Evolutionary conservation across 2,329 filamentous ascomycete species (phyloP).

Genomic region (Phaeosphaeriaceae sp.): DNA sequence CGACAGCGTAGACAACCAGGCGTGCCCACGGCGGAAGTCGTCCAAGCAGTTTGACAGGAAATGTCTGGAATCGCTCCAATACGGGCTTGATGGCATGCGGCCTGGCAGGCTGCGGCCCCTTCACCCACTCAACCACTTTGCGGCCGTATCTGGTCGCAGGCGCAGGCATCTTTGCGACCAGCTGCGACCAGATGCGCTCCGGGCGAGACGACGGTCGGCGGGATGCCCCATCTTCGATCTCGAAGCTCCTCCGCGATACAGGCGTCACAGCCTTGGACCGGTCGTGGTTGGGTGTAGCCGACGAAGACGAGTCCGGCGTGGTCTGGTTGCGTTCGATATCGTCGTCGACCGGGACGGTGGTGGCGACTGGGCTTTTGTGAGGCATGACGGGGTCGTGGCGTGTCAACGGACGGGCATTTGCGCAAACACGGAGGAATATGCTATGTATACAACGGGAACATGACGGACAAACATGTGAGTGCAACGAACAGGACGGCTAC

Average conservation of each 20-base stretch:
- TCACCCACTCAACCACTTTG: slow-evolving; percentile 51
- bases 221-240: slow-evolving; percentile 4
- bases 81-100: slow-evolving; percentile 56
- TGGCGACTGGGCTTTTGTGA: slow-evolving; percentile 3
- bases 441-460: slow-evolving; percentile 5
- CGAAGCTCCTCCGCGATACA: slow-evolving; percentile 5
- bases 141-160: slow-evolving; percentile 21
- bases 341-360: slow-evolving; percentile 10
- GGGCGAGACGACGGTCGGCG: slow-evolving; percentile 7
- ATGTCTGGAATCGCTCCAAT: slow-evolving; percentile 71
- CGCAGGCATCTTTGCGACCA: slow-evolving; percentile 21
- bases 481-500: not conserved
- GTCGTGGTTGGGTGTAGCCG: not conserved
- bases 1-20: slow-evolving; percentile 62
- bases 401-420: not conserved
- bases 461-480: not conserved
- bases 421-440: not conserved
- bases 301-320: slow-evolving; percentile 4
- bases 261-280: slow-evolving; percentile 10
- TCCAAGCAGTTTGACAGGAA: slow-evolving; percentile 66
- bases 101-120: slow-evolving; percentile 53
- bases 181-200: slow-evolving; percentile 14
- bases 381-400: slow-evolving; percentile 9
- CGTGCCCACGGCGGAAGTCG: slow-evolving; percentile 65
- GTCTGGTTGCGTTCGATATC: slow-evolving; percentile 4